Evolutionary conservation across 2,329 filamentous ascomycete genomes (phyloP).

Genomic region (Epichloe coenophiala): DNA sequence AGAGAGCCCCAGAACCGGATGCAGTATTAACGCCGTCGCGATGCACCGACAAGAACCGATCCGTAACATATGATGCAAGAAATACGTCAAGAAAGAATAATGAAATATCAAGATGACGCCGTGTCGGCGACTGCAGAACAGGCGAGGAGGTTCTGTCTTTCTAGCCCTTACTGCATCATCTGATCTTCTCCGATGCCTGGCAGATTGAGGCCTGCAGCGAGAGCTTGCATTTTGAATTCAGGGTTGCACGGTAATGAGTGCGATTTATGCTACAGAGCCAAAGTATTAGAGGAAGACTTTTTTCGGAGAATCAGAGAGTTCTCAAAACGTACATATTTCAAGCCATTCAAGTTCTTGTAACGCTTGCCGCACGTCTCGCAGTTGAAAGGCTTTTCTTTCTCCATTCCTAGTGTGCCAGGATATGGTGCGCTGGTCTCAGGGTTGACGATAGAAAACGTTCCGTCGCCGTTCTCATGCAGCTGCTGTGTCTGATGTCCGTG

Average conservation of each 20-base stretch:
- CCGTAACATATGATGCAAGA: background rate
- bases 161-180: conserved; percentile 19
- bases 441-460: conserved; percentile 96
- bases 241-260: conserved; percentile 86
- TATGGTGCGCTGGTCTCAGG: conserved; percentile 90
- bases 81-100: background rate
- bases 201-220: conserved; percentile 30
- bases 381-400: conserved; percentile 98
- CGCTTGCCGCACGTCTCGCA: conserved; percentile 95
- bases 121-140: background rate
- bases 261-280: conserved; percentile 46
- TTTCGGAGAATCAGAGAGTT: too few relatives aligned
- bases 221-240: conserved; percentile 43
- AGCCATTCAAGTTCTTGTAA: conserved; percentile 96
- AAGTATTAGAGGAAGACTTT: conserved; percentile 17
- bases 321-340: conserved; percentile 67
- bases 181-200: conserved; percentile 33
- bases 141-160: background rate
- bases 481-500: conserved; percentile 96
- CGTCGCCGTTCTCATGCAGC: conserved; percentile 90
- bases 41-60: background rate
- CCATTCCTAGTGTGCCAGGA: conserved; percentile 95
- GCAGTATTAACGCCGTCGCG: conserved; percentile 6
- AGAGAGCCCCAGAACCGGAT: conserved; percentile 1
- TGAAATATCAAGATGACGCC: background rate